Evolutionary conservation across 371 early-diverging fungal genomes (phyloP), one percentile per base, ranked within the genome.

Genomic region (Lichtheimia hyalospora): DNA sequence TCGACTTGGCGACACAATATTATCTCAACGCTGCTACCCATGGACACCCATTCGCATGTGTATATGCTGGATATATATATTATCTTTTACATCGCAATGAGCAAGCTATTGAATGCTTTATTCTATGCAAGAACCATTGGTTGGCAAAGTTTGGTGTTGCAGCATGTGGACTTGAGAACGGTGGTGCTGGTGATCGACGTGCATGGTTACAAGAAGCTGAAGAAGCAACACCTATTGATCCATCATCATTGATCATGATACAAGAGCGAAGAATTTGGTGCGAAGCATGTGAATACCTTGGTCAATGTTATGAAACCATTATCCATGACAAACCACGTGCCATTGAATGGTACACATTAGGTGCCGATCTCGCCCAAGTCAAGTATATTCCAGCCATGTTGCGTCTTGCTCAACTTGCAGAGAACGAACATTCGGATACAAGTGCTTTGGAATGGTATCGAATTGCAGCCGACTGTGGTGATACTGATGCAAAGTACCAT

Each of bases 401-500:
- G 0, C 51, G 40, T 5, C 50, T 54, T 15, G 60, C 43, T 7
- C 13, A 28, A 5, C 28, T 60, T 15, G 27, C 46, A 49, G 12
- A 34, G 20, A 14, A 55, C 20, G 34, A 52, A 8, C 43, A 20
- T 3, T 52, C 27, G 18, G 55, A 55, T 21, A 18, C 21, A 0
- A 42, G 28, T 15, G 65, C 60, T 7, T 50, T 64, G 18, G 58
- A 60, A 21, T 58, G 56, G 56, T 60, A 58, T n/a, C 54, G 52
- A 0, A 40, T 39, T 39, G 65, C 65, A 10, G 65, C 60, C 21
- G 60, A 58, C 14, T 15, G 40, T 15, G 41, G 42, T 8, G 15
- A 62, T 16, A 64, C 69, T 40, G 23, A 49, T 3, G 67, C 77
- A n/a, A 66, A 64, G 28, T 77, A 63, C 21, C 66, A 69, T n/a